Percentiles rank a stretch among this genome's conserved stretches.
Evolutionary conservation across 192 early-diverging fungal genomes (phyloP).

Genomic region (Geranomyces michiganensis): DNA sequence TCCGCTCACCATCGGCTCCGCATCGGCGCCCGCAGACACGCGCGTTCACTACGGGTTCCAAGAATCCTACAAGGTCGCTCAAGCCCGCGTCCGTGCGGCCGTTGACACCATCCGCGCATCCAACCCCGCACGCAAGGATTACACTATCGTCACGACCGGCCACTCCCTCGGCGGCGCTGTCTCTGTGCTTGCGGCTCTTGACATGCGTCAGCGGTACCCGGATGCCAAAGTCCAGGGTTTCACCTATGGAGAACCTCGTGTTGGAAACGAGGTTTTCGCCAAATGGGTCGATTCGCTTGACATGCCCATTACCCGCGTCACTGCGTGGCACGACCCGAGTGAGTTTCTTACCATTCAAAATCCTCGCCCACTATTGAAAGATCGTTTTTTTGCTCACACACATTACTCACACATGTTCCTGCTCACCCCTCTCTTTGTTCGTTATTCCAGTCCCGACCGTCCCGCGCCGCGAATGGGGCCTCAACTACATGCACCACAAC

Average conservation of each 20-base stretch:
- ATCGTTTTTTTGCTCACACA: too few species aligned
- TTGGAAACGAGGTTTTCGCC: conserved; percentile 20
- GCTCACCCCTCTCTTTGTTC: too few species aligned
- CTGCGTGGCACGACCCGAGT: conserved; percentile 10
- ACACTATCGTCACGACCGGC: conserved; percentile 4
- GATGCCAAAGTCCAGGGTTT: not conserved
- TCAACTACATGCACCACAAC: conserved; percentile 16
- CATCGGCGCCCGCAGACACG: not conserved
- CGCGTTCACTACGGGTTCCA: conserved; percentile 29
- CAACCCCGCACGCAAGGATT: not conserved
- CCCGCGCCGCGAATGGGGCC: conserved; percentile 23
- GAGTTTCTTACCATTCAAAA: too few species aligned
- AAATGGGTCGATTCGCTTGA: conserved; percentile 19
- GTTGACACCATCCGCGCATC: not conserved
- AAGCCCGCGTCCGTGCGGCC: not conserved
- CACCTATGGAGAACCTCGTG: conserved; percentile 23
- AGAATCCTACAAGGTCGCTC: conserved; percentile 14
- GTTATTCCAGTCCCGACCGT: conserved; percentile 10
- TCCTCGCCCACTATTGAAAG: too few species aligned
- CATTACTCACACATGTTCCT: too few species aligned
- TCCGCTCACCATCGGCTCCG: not conserved
- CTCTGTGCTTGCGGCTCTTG: conserved; percentile 11
- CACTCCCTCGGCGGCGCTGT: conserved; percentile 19
- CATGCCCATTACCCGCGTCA: conserved; percentile 16
- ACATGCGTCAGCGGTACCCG: not conserved